A percentile compares a stretch with the other conserved stretches of the same genome.
These are phyloP conservation scores for Thermoascus crustaceus DNA, from an alignment of 2,329 filamentous ascomycete species.

Conservation along the genomic window DNA sequence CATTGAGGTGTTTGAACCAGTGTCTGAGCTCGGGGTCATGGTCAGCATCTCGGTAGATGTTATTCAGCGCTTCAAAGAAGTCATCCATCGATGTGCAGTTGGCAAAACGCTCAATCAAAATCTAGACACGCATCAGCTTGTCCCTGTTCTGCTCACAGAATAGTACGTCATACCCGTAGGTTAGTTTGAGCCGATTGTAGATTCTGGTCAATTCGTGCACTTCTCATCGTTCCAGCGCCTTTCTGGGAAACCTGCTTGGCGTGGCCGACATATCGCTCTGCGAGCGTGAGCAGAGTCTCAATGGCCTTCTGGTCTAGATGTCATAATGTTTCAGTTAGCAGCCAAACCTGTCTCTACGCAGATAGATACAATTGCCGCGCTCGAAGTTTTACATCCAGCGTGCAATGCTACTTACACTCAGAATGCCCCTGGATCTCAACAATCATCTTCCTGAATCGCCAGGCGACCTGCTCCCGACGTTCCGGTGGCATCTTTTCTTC, in stretches of 20 bases:
- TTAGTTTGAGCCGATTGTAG: slow-evolving; percentile 68
- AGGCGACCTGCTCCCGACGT: slow-evolving; percentile 84
- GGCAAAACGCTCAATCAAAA: slow-evolving; percentile 86
- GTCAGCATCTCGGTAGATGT: slow-evolving; percentile 81
- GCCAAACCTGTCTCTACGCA: too few species aligned
- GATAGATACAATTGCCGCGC: too few species aligned
- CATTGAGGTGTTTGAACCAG: slow-evolving; percentile 78
- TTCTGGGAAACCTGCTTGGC: slow-evolving; percentile 57
- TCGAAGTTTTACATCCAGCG: too few species aligned
- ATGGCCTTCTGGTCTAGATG: slow-evolving; percentile 70
- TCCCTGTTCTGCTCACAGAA: slow-evolving; percentile 28
- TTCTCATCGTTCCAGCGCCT: slow-evolving; percentile 60
- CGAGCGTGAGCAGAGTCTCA: slow-evolving; percentile 72
- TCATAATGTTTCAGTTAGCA: neutral
- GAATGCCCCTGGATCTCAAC: slow-evolving; percentile 92
- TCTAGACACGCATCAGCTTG: slow-evolving; percentile 52
- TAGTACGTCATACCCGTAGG: slow-evolving; percentile 54
- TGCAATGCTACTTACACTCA: slow-evolving; percentile 61
- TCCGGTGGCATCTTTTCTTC: slow-evolving; percentile 83
- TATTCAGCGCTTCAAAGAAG: slow-evolving; percentile 73
- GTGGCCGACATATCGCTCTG: slow-evolving; percentile 76
- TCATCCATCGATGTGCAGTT: slow-evolving; percentile 87
- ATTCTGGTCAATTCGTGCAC: slow-evolving; percentile 56
- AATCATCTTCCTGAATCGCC: slow-evolving; percentile 94
- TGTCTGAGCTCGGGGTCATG: slow-evolving; percentile 74